A percentile compares a stretch with the other conserved stretches of the same genome.
phyloP scores from a whole-genome alignment of 192 early-diverging fungal species.

The Coemansia guatemalensis region DNA sequence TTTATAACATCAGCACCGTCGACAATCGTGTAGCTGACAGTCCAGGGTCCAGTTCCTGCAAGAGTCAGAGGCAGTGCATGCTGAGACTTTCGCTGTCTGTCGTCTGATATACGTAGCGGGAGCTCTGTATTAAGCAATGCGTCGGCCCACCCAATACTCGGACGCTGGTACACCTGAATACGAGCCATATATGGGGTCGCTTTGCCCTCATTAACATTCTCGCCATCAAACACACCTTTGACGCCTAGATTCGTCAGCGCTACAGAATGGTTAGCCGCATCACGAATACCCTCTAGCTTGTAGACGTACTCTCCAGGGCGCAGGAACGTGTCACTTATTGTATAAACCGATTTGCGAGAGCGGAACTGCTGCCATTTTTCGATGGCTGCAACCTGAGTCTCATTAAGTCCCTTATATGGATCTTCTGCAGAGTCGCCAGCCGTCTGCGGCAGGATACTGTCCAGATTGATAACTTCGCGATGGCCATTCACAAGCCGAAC shows the following conservation, averaged over 20 bases:
- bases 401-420: neutral
- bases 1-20: conserved; percentile 9
- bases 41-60: conserved; percentile 38
- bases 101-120: conserved; percentile 39
- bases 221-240: conserved; percentile 17
- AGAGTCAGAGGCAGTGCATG: conserved; percentile 29
- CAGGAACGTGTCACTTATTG: conserved; percentile 44
- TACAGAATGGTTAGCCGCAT: conserved; percentile 45
- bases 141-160: conserved; percentile 22
- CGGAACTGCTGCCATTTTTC: conserved; percentile 29
- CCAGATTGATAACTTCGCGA: conserved; percentile 44
- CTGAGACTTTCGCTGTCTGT: conserved; percentile 36
- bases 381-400: conserved; percentile 5
- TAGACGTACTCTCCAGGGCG: conserved; percentile 51
- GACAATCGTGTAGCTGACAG: conserved; percentile 30
- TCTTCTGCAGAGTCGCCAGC: conserved; percentile 3
- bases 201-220: conserved; percentile 13
- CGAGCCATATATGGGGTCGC: conserved; percentile 39
- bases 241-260: conserved; percentile 11
- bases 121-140: conserved; percentile 14
- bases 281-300: conserved; percentile 40
- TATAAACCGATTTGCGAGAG: conserved; percentile 19
- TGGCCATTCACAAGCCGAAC: conserved; percentile 47
- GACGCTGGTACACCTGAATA: conserved; percentile 39
- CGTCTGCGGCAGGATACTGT: conserved; percentile 21